Conservation (phyloP, 2,329 filamentous ascomycete genomes). For the Apiospora marii region DNA sequence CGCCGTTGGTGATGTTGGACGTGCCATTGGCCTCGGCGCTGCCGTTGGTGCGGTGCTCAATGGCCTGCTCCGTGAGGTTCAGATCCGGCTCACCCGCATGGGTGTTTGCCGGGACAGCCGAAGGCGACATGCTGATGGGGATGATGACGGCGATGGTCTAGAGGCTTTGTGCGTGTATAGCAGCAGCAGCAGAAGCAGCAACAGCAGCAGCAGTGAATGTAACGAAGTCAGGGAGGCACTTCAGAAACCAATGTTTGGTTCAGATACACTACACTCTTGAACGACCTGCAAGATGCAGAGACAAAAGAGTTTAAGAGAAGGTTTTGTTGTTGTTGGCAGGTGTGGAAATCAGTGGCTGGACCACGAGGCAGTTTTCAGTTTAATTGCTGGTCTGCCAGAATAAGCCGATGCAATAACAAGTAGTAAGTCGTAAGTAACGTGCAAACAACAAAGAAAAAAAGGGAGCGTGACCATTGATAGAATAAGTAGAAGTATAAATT, state of each 20-base stretch:
- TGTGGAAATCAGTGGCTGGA: neutral
- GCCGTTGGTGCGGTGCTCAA: constrained; percentile 57
- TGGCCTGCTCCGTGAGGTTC: constrained; percentile 60
- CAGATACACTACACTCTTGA: neutral
- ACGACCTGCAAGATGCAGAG: neutral
- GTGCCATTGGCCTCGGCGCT: constrained; percentile 39
- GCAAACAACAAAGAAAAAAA: neutral
- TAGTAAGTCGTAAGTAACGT: neutral
- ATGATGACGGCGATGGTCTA: constrained; percentile 23
- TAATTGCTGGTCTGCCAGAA: neutral
- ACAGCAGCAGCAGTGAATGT: neutral
- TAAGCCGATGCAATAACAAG: neutral
- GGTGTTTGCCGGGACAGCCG: constrained; percentile 50
- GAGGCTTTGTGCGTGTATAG: neutral
- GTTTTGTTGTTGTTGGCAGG: neutral
- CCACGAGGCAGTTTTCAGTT: constrained; percentile 14
- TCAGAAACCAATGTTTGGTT: neutral
- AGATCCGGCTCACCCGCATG: constrained; percentile 52
- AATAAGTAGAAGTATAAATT: constrained; percentile 15
- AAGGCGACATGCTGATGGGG: constrained; percentile 54
- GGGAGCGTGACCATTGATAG: neutral
- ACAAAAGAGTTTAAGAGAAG: neutral
- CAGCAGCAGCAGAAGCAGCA: neutral
- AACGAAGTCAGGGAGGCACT: neutral
- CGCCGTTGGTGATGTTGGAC: constrained; percentile 40